Evolutionary conservation across 2,329 filamentous ascomycete species (phyloP), one percentile per base, ranked within the genome.

Genomic region (Diaporthe capsici): DNA sequence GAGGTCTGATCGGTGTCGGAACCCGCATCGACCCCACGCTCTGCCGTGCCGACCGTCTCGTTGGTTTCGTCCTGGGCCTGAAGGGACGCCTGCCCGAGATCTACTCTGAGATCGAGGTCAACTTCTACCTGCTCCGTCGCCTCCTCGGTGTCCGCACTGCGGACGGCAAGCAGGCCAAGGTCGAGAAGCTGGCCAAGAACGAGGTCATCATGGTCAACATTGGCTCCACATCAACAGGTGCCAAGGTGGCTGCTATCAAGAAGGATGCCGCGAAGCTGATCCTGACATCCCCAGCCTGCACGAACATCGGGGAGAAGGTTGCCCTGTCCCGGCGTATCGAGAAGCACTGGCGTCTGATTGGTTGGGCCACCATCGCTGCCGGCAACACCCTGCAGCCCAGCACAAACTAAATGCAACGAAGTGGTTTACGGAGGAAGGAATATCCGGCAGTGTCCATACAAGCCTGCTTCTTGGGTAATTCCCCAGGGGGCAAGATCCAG

Each of bases 121-220:
- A 98, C 91, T 99, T 98, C 90, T 99, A 98, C 91, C 91, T 99
- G 77, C 93, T 99, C 78, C 94, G 96, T 81, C 92, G 97, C 81
- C 90, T 99, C 78, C 92, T 99, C 75, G 97, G 97, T 92, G 97
- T 99, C 82, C 96, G 97, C 88, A 98, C 97, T 63, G 95, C 96
- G 78, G 97, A 99, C 81, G 97, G 97, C 84, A 99, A 99, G 90
- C 97, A 98, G 87, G 96, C 96, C 83, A 99, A 99, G 93, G 97
- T 99, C 80, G 95, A 96, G 81, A 99, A 99, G 89, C 90, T 99
- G 79, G 90, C 95, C 75, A 99, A 98, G 92, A 98, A 98, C 87
- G 97, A 99, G 86, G 95, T 98, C 82, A 93, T 99, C 86, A 98
- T 99, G 97, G 97, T 99, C 79, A 99, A 99, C 90, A 99, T 99